Base-by-base conservation (phyloP, 192 early-diverging fungal species). In the Jimgerdemannia lactiflua region DNA sequence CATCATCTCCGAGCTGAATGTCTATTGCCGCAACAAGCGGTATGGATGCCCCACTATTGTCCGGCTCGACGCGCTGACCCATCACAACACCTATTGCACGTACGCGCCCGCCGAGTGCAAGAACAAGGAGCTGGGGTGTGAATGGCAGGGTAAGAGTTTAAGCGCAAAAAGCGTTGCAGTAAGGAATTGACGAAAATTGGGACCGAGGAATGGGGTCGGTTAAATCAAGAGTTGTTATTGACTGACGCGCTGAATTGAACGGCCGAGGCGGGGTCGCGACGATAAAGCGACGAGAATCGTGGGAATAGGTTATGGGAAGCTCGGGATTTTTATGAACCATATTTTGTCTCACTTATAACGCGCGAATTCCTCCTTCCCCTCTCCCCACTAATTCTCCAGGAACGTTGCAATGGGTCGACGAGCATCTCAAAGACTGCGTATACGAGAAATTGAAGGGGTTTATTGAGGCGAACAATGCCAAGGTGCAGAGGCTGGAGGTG, bases 1-100 rank as follows among this genome's bases (percentile, higher is more conserved):
- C 20, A 71, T 91, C 29, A 84, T 87, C 14, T 78, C 81, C 39
- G 90, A 91, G 41, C 77, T 91, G 17, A 69, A 78, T 6, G 90
- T 86, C 1, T 86, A 83, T 67, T 91, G 90, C 76, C 66, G 82
- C 20, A 84, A 87, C 78, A 80, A 83, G 42, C 69, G 72, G 20
- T 81, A 81, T 75, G 90, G 90, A 9, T 91, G 90, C 73, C 72
- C 79, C 4, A 77, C 77, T 39, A 76, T 79, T 19, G 72, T 86
- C 20, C 80, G 84, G 0, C 84, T 84, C 44, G 88, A 91, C 64
- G 78, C 78, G 3, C 73, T 90, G 10, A 74, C 80, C 41, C 64
- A 84, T 42, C 90, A 91, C 73, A 72, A 79, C 1, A 75, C 79
- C 18, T 78, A 78, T 39, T 91, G 90, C 70, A 79, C 73, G 17